Base-by-base conservation (phyloP, 345 rosid species). In the Litchi chinensis region DNA sequence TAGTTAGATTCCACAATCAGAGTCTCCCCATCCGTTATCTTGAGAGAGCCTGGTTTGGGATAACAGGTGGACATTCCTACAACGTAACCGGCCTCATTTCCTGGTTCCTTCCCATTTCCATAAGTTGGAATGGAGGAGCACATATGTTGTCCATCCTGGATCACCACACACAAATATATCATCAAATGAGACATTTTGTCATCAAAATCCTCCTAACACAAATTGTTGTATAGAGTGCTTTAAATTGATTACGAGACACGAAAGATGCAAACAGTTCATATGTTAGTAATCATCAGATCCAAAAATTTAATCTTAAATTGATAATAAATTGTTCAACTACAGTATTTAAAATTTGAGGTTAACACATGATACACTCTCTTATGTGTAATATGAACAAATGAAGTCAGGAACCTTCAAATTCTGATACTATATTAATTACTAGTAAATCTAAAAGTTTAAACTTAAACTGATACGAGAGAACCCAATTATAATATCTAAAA, bases 1-100 rank as follows among this genome's bases (percentile, higher is more conserved):
- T 93, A 95, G 41, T 85, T 90, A 11, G 91, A 87, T 80, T 92
- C 96, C 77, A 95, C 43, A 67, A 82, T 82, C 63, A 93, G 80
- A n/a, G 83, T 88, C 81, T 95, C 98, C 71, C 91, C 88, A 28
- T 80, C 77, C 10, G 71, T 79, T 68, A 95, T 86, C 89, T 82
- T 89, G 73, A 92, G 82, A 5, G 89, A 79, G 11, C 95, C 93
- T 21, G 93, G 91, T 41, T 82, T 73, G 46, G 95, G 97, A 82
- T 92, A 92, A 86, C 96, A 95, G 37, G 97, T 79, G 2, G 99
- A 88, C 98, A 95, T 93, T 81, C 99, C 99, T 32, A 95, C 97
- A 19, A 95, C 78, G 57, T 93, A 93, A 70, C 98, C 99, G 71
- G 88, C 87, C 82, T 95, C 99, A 24, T 95, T 88, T 75, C 99